Conservation (phyloP, 495 filamentous ascomycete species). For the Diplogelasinospora grovesii region DNA sequence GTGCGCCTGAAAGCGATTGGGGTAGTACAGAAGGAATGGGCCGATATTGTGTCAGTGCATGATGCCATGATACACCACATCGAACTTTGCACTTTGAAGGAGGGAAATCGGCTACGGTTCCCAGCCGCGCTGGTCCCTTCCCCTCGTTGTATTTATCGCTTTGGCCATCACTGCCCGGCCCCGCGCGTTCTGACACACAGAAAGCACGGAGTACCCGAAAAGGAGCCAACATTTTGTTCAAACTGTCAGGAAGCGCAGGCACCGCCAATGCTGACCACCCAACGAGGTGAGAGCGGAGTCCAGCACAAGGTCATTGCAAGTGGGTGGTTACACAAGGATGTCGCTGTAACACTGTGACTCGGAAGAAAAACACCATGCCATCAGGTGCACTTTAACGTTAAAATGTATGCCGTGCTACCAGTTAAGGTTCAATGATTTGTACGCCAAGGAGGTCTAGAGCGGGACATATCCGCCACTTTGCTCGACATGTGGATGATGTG, state of each 20-base stretch:
- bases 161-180: no score
- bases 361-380: neutral
- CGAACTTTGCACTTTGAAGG: neutral
- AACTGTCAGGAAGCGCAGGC: no score
- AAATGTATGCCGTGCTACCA: slow-evolving; percentile 9
- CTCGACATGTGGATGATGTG: no score
- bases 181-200: no score
- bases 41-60: slow-evolving; percentile 20
- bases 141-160: no score
- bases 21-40: slow-evolving; percentile 22
- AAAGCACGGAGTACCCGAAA: no score
- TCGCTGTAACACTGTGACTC: slow-evolving; percentile 7
- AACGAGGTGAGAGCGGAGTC: no score
- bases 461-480: slow-evolving; percentile 4
- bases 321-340: slow-evolving; percentile 13
- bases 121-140: neutral
- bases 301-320: no score
- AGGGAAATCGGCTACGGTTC: neutral
- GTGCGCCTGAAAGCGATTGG: slow-evolving; percentile 18
- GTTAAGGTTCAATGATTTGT: slow-evolving; percentile 7
- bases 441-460: slow-evolving; percentile 6
- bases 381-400: neutral
- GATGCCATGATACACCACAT: slow-evolving; percentile 9
- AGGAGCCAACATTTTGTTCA: no score
- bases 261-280: no score